Base-by-base conservation (phyloP, 441 rosid genomes). In the Theobroma grandiflorum region DNA sequence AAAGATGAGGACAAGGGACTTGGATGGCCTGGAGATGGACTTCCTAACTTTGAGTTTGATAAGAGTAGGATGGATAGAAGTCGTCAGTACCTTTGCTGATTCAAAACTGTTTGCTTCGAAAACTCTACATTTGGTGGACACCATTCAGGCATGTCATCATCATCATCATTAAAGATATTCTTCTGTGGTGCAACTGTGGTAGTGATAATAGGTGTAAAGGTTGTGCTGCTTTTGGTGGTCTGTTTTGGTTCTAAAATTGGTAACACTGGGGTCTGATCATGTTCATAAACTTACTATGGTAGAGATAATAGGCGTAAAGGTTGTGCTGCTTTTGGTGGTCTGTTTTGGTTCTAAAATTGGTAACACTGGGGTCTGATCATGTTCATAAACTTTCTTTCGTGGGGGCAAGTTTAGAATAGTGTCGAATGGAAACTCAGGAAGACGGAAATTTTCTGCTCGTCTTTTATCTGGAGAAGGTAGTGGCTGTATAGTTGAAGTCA, bases 111-210 rank as follows among this genome's bases (percentile, higher is more conserved):
- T 40, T 66, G 74, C 62, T 69, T 77, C 52, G 6, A 8, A 55
- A 64, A 58, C 57, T 63, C 62, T 10, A 33, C 31, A 33, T 68
- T 10, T 42, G 76, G 83, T 4, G 83, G 88, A 70, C 78, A 62
- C 86, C 86, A 72, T 78, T 83, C 83, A 63, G 86, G 84, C 65
- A 83, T 78, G 71, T 83, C 84, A n/a, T 75, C 85, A 49, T 76
- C 82, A 57, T 85, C 78, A 64, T 77, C 81, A n/a, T n/a, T n/a
- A 37, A 80, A 81, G 66, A 80, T 76, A 80, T 78, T 83, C 74
- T 76, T 83, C 35, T 64, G 50, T 10, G 53, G 65, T 61, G 22
- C 62, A 50, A 49, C 72, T 15, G 61, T 72, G 57, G 38, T 18
- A 43, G 69, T 70, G 38, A 52, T 47, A 33, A 53, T 58, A 55